Evolutionary conservation across 2,329 filamentous ascomycete species (phyloP), one percentile per base, ranked within the genome.

Genomic region (Ophiosphaerella herpotricha): DNA sequence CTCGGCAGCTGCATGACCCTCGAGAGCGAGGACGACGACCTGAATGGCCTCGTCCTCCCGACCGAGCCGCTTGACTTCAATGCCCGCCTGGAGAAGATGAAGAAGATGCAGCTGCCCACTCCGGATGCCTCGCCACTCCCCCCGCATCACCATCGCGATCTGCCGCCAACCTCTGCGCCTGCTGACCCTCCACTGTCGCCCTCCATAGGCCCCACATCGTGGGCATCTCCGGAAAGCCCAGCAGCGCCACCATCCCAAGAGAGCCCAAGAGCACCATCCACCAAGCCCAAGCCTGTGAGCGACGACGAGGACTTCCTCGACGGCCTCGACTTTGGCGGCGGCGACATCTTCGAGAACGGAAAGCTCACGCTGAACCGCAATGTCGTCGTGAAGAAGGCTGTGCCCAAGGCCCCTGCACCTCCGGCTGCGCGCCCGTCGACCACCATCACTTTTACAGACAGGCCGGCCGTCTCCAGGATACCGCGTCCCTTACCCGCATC

Each of bases 11-110:
- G 90, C 57, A 86, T 96, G 61, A 96, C 91, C 1, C 83, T 85
- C 8, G 94, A 97, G 76, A 97, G 92, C 67, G 93, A 97, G 68
- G 92, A 96, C 60, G 93, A 97, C 72, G 88, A 89, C 6, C 83
- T 97, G 52, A 90, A 94, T 53, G 93, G 93, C n/a, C 81, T 99
- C 12, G 79, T 96, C 16, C 80, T 97, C 14, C 94, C 94, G 0
- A 82, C 83, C 46, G 92, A 91, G 1, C 90, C 90, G 16, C 79
- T 99, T 44, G 87, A 96, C 72, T 89, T 97, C 64, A 83, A 84
- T 35, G 87, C 91, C 57, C 86, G 91, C 44, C 78, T 97, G 36
- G 86, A 88, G 63, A 86, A 85, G 66, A 82, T 89, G 54, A 85
- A 88, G 65, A 83, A 78, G 42, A 71, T 74, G 7, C 55, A 50